Evolutionary conservation across 106 monocot species (phyloP), one percentile per base, ranked within the genome.

Genomic region (Acanthochlamys bracteata): DNA sequence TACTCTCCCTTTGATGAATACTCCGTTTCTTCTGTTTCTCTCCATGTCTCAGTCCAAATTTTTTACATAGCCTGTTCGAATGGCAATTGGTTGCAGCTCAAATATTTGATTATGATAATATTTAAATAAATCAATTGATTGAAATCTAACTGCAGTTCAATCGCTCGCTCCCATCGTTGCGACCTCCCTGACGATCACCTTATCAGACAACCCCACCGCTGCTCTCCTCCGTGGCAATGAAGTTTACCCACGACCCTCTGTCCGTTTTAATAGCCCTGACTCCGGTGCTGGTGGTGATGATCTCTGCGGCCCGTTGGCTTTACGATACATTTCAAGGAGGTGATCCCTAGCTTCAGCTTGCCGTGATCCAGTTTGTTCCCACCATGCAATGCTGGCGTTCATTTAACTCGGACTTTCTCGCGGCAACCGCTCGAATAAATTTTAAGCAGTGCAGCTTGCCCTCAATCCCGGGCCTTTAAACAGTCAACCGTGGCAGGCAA

Each of bases 241-340:
- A 49, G 25, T 82, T 21, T 22, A 42, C 40, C 20, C 22, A 40
- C 24, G 25, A 10, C 56, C 85, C 57, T 66, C 81, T 67, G 24
- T 42, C 42, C 88, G 63, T 19, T 81, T 93, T 62, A 82, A 73
- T 55, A 42, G 25, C 26, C 67, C 77, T 8, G 23, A 3, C 9
- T 82, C 92, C 33, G 88, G 88, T 21, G 74, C 72, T 15, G 82
- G 88, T 10, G 71, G 66, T 55, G 84, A 93, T 73, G 42, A 75
- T 45, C 71, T 92, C 39, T 92, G 86, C 68, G n/a, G n/a, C n/a
- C n/a, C 79, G 82, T 39, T 82, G 82, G 86, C 79, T 87, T 68
- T 86, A 91, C 73, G 78, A 91, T 65, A 74, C 90, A 20, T 86
- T 86, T 59, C 80, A 86, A 21, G 73, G 83, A 60, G 64, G 67